Base-by-base conservation (phyloP, 495 filamentous ascomycete species). In the Penicillium argentinense region DNA sequence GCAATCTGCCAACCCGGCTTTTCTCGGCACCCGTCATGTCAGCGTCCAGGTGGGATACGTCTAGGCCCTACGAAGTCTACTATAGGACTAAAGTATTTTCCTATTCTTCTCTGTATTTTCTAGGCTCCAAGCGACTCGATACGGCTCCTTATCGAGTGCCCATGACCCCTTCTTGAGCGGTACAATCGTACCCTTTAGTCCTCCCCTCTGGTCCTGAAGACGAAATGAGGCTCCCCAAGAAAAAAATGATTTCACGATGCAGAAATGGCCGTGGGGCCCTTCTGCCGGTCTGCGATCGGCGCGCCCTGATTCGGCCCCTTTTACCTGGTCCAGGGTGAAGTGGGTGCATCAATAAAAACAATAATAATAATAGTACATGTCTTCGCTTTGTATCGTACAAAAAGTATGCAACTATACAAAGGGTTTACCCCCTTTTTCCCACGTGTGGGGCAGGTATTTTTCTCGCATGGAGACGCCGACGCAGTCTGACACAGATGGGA, bases 221-320 rank as follows among this genome's bases (percentile, higher is more conserved):
- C n/a, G n/a, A n/a, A n/a, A 18, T 46, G 42, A 46, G 38, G 39
- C 44, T 53, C 50, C 49, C n/a, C n/a, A n/a, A n/a, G n/a, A n/a
- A n/a, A n/a, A 21, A n/a, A n/a, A 36, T 53, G 50, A 53, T 47
- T 49, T 57, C 54, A 49, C 49, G n/a, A 8, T 52, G 45, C 49
- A 53, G 45, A 43, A 42, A 12, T 25, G 11, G 17, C 38, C 54
- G 54, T 46, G 49, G 49, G 54, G 45, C 49, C 14, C 12, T 34
- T 47, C 14, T 37, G 32, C 25, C 27, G 42, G 45, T 41, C 49
- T 38, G 28, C 45, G 56, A 60, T 63, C 59, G 52, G 57, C 56
- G 29, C 26, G 13, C 29, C 18, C 27, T 44, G 34, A 49, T 53
- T 53, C 26, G 46, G 29, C 26, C 41, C 45, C 41, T 40, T 38